These are phyloP conservation scores for Hydnomerulius pinastri DNA, from an alignment of 768 basidiomycete genomes.

Conservation along the genomic window DNA sequence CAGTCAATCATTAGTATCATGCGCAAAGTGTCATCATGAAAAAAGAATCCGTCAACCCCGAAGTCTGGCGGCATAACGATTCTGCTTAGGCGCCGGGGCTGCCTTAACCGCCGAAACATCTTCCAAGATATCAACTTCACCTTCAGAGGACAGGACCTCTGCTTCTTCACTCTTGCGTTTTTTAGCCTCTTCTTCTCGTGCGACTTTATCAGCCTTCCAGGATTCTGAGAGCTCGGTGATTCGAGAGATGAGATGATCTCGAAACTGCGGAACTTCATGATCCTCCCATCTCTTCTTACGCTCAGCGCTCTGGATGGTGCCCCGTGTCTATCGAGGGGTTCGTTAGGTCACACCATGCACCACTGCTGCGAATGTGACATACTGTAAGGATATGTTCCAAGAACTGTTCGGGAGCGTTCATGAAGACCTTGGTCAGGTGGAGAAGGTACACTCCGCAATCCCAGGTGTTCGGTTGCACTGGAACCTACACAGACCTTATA, in stretches of 20 bases:
- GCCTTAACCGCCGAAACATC: slow-evolving; percentile 22
- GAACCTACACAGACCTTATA: slow-evolving; percentile 56
- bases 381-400: slow-evolving; percentile 48
- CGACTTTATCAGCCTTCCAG: slow-evolving; percentile 51
- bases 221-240: slow-evolving; percentile 52
- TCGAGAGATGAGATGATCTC: slow-evolving; percentile 44
- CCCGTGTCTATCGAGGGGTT: slow-evolving; percentile 28
- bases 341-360: background rate
- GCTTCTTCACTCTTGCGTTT: slow-evolving; percentile 29
- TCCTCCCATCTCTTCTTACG: slow-evolving; percentile 56
- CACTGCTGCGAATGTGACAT: background rate
- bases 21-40: background rate
- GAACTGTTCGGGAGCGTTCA: slow-evolving; percentile 58
- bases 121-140: slow-evolving; percentile 42
- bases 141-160: slow-evolving; percentile 34
- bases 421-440: slow-evolving; percentile 81
- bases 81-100: slow-evolving; percentile 11
- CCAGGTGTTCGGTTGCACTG: slow-evolving; percentile 83
- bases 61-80: slow-evolving; percentile 22
- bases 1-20: slow-evolving; percentile 4
- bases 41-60: slow-evolving; percentile 26
- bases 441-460: slow-evolving; percentile 94
- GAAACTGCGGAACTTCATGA: slow-evolving; percentile 44
- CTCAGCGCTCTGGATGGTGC: slow-evolving; percentile 35
- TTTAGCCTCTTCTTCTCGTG: slow-evolving; percentile 35